Evolutionary conservation across 495 filamentous ascomycete species (phyloP).

Genomic region (Penicillium cataractarum): DNA sequence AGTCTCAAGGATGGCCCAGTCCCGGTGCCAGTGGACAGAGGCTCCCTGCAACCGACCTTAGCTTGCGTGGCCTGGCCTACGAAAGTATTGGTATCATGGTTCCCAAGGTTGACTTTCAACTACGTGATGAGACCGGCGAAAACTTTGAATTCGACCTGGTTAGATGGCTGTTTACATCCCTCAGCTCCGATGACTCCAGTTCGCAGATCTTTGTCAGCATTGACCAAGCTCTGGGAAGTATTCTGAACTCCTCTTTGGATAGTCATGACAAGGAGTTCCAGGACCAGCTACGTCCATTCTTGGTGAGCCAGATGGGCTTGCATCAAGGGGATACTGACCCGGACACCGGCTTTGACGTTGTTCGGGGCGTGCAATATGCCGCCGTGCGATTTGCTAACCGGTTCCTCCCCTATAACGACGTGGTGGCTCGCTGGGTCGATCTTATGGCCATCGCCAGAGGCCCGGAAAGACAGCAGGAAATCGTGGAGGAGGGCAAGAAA

Average conservation of each 20-base stretch:
- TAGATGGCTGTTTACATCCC: conserved; percentile 76
- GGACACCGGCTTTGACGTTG: conserved; percentile 43
- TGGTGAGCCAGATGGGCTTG: conserved; percentile 68
- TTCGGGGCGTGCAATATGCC: conserved; percentile 74
- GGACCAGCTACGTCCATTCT: conserved; percentile 57
- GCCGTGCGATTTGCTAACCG: conserved; percentile 89
- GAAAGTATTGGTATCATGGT: conserved; percentile 84
- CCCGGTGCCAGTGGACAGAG: conserved; percentile 49
- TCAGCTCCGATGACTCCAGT: conserved; percentile 78
- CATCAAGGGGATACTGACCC: conserved; percentile 52
- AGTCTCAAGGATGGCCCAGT: conserved; percentile 82
- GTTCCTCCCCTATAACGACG: conserved; percentile 79
- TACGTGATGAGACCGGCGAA: conserved; percentile 33
- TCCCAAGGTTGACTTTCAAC: conserved; percentile 46
- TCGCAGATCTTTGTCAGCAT: conserved; percentile 80
- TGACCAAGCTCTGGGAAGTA: conserved; percentile 81
- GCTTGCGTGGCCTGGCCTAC: conserved; percentile 74
- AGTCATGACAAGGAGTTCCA: conserved; percentile 48
- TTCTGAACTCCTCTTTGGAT: conserved; percentile 62
- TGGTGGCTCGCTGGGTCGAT: conserved; percentile 84
- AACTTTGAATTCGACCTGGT: conserved; percentile 64
- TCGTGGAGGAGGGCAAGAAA: conserved; percentile 86
- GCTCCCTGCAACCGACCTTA: conserved; percentile 60
- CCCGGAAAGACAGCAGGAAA: conserved; percentile 69
- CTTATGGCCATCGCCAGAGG: conserved; percentile 73